Evolutionary conservation across 2,329 filamentous ascomycete genomes (phyloP), one percentile per base, ranked within the genome.

Genomic region (Ascochyta pisi): DNA sequence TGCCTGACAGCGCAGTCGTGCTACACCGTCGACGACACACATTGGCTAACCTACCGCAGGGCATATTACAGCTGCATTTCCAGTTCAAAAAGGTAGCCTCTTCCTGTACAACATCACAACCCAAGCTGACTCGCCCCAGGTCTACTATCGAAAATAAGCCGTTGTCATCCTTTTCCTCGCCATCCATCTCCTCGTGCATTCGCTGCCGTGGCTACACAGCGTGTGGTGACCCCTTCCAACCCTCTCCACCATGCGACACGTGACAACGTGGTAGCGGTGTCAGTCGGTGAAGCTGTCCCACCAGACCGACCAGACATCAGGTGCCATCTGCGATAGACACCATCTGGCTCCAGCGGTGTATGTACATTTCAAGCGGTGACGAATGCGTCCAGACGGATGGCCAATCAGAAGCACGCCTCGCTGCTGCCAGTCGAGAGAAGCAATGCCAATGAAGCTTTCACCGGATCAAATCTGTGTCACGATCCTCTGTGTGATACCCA

Each of bases 51-150:
- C 57, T 53, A 37, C 54, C 57, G 63, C 72, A 96, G 91, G 94
- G 94, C 49, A 96, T 98, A 67, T 81, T 99, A 54, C 93, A 97
- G 78, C 84, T 99, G 55, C 94, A 98, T 75, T 99, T 99, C 76
- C 93, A 97, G 76, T 97, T 98, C 83, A 99, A 98, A 78, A 96
- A 96, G 86, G 92, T 96, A 77, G 67, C 78, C 58, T 26, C 34
- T 42, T 23, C n/a, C 42, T 29, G 31, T 34, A 39, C 47, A 19
- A 26, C 27, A 39, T 12, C 29, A n/a, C 16, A 7, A 23, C 40
- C 46, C 33, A 34, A 41, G 48, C 68, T 76, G 37, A 76, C 60
- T 55, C 43, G 27, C 39, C 52, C 29, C 63, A 81, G 78, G 77
- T 81, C 52, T 81, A 80, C 63, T 81, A 81, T 65, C 75, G 79